phyloP scores from a whole-genome alignment of 805 yeast species.

The Zygotorulaspora sp. region DNA sequence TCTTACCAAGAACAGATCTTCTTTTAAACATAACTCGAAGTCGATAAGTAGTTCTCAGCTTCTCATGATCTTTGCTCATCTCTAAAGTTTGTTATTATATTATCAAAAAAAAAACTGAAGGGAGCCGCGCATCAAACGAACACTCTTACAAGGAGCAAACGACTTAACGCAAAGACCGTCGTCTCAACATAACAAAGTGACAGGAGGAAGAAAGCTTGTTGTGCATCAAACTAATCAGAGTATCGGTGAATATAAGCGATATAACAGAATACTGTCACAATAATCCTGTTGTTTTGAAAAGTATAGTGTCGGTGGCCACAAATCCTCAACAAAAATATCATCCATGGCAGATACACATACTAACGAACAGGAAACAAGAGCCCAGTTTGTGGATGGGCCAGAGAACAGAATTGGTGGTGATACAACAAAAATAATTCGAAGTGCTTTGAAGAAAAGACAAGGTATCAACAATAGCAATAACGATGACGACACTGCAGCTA shows the following conservation, averaged over 20 bases:
- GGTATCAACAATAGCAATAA: slow-evolving; percentile 6
- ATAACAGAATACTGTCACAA: too few relatives aligned
- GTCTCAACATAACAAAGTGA: too few relatives aligned
- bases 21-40: slow-evolving; percentile 28
- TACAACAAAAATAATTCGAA: slow-evolving; percentile 25
- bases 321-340: not conserved
- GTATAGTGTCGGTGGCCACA: too few relatives aligned
- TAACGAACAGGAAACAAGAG: slow-evolving; percentile 26
- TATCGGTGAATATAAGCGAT: too few relatives aligned
- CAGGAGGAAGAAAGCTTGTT: too few relatives aligned
- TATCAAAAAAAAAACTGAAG: not conserved
- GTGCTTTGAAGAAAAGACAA: slow-evolving; percentile 24
- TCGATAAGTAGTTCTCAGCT: too few relatives aligned
- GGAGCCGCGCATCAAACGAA: not conserved
- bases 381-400: slow-evolving; percentile 27
- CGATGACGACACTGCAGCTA: slow-evolving; percentile 12
- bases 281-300: too few relatives aligned
- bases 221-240: too few relatives aligned
- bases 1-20: slow-evolving; percentile 13
- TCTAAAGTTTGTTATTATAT: not conserved
- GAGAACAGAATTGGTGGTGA: slow-evolving; percentile 30
- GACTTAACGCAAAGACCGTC: not conserved
- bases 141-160: not conserved
- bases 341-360: slow-evolving; percentile 19
- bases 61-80: not conserved